phyloP scores from a whole-genome alignment of 1,284 basidiomycete genomes.

The Rhodotorula mucilaginosa region DNA sequence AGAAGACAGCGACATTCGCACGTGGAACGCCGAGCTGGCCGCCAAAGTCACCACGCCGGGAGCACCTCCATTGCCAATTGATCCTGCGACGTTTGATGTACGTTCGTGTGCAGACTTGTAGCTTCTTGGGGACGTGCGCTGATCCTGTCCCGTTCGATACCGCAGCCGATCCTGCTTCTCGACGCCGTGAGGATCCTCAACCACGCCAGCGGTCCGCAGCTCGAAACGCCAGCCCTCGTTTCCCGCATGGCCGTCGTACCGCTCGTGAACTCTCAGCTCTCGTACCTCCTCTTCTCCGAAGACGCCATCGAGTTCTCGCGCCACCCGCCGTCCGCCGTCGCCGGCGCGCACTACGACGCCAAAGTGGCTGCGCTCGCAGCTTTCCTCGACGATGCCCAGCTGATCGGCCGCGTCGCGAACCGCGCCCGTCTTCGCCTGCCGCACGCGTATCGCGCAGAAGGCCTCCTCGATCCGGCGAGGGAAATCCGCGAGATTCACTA shows the following conservation, averaged over 20 bases:
- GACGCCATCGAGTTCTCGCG: conserved; percentile 21
- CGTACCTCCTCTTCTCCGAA: conserved; percentile 38
- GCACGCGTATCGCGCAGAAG: conserved; percentile 18
- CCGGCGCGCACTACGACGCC: conserved; percentile 41
- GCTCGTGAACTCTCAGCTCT: conserved; percentile 41
- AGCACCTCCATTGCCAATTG: conserved; percentile 36
- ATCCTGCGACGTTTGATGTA: conserved; percentile 42
- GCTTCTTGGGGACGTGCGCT: neutral
- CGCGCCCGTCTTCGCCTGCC: conserved; percentile 37
- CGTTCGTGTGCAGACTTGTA: neutral
- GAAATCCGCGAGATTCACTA: conserved; percentile 31
- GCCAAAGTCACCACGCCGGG: conserved; percentile 7
- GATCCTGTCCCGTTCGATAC: neutral
- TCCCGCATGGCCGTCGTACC: conserved; percentile 30
- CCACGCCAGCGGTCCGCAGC: conserved; percentile 17
- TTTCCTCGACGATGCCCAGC: conserved; percentile 42
- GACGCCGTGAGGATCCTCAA: conserved; percentile 43
- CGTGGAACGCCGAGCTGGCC: conserved; percentile 28
- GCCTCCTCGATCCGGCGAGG: conserved; percentile 20
- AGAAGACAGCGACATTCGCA: conserved; percentile 21
- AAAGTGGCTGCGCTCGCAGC: conserved; percentile 43
- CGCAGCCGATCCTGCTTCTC: conserved; percentile 40
- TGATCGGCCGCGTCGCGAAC: conserved; percentile 42
- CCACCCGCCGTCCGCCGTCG: conserved; percentile 21
- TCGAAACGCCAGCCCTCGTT: conserved; percentile 3